Conservation (phyloP, 176 grass and related monocot genomes). For the Canna indica region DNA sequence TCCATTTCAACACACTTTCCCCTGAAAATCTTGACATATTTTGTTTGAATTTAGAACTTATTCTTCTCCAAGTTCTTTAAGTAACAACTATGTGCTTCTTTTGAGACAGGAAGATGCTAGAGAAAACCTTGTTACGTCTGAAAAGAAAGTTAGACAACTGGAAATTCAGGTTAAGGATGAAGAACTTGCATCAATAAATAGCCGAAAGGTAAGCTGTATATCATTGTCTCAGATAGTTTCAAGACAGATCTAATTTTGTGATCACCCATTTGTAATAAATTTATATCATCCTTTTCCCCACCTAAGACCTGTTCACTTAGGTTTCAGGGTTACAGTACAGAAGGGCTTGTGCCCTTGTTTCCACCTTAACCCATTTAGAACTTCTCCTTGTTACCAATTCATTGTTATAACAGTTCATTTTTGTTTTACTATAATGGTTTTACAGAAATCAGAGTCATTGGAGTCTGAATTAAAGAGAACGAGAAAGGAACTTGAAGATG, state of each 20-base stretch:
- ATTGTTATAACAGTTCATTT: constrained; percentile 6
- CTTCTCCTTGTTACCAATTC: background rate
- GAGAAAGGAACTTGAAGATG: constrained; percentile 74
- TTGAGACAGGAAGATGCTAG: constrained; percentile 70
- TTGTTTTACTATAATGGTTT: constrained; percentile 16
- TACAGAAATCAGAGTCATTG: constrained; percentile 69
- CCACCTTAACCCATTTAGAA: background rate
- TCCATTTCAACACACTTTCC: constrained; percentile 7
- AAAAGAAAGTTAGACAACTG: constrained; percentile 80
- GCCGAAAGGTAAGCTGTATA: constrained; percentile 38
- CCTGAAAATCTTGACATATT: constrained; percentile 11
- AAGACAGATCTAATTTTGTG: too few relatives aligned
- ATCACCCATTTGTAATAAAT: too few relatives aligned
- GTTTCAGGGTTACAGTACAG: background rate
- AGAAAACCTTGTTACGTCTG: constrained; percentile 80
- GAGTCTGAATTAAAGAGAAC: constrained; percentile 65
- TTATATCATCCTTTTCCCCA: background rate
- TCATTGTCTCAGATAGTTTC: too few relatives aligned
- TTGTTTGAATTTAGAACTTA: constrained; percentile 2
- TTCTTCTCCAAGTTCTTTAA: constrained; percentile 5
- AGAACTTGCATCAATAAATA: constrained; percentile 48
- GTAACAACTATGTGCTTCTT: constrained; percentile 13
- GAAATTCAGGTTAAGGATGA: constrained; percentile 74
- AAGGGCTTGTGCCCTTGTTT: too few relatives aligned
- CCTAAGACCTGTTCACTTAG: background rate